A percentile compares a stretch with the other conserved stretches of the same genome.
Evolutionary conservation across 495 filamentous ascomycete genomes (phyloP).

Genomic region (Penicillium simplicissimum): DNA sequence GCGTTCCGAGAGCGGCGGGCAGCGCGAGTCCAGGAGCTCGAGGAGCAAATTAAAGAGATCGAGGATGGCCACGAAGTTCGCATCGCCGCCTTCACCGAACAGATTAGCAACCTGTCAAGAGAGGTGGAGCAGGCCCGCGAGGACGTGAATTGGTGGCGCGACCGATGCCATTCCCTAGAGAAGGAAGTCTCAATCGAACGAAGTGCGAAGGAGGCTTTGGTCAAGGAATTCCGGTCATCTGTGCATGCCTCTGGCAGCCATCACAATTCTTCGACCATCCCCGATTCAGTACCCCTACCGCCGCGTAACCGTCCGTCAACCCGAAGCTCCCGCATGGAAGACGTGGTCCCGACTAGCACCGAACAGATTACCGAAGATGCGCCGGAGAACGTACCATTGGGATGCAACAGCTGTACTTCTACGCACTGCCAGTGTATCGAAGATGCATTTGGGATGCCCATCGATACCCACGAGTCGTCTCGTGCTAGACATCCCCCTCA

Average conservation of each 20-base stretch:
- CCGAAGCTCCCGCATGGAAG: constrained; percentile 29
- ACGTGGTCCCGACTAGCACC: constrained; percentile 13
- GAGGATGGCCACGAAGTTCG: constrained; percentile 53
- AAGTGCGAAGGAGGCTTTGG: constrained; percentile 43
- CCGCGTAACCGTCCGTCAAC: constrained; percentile 28
- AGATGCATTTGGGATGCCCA: constrained; percentile 54
- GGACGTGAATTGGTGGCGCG: constrained; percentile 50
- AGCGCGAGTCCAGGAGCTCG: constrained; percentile 80
- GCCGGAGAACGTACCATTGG: constrained; percentile 43
- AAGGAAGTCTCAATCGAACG: constrained; percentile 47
- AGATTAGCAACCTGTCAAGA: constrained; percentile 52
- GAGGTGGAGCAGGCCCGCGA: constrained; percentile 52
- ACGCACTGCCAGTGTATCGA: constrained; percentile 71
- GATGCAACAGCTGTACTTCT: constrained; percentile 65
- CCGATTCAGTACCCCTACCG: constrained; percentile 38
- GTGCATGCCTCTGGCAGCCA: constrained; percentile 22
- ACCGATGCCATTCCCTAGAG: constrained; percentile 51
- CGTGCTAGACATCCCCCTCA: constrained; percentile 37
- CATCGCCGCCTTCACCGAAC: constrained; percentile 42
- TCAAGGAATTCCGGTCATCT: constrained; percentile 43
- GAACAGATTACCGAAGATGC: constrained; percentile 23
- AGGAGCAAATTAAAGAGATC: constrained; percentile 74
- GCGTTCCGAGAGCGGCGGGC: constrained; percentile 87
- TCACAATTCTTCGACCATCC: constrained; percentile 22
- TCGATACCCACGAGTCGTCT: constrained; percentile 31